Evolutionary conservation across 495 filamentous ascomycete species (phyloP), one percentile per base, ranked within the genome.

Genomic region (Penicillium ochrochloron): DNA sequence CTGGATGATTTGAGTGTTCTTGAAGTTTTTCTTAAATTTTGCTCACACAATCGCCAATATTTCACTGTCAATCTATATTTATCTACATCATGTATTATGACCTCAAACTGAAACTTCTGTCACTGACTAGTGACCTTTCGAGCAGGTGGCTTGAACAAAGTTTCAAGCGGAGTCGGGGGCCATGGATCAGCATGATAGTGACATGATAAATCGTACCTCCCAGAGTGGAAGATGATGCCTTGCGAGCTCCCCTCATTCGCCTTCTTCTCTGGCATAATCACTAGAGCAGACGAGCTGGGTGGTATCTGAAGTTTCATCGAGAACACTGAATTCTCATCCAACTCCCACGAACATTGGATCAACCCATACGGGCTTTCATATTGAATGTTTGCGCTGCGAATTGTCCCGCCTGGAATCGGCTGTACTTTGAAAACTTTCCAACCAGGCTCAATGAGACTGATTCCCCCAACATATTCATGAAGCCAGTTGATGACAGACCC

Each of bases 401-500:
- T 42, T 3, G 60, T 53, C 25, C 50, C 60, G 7, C 44, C 60
- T n/a, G 60, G 52, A 35, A 55, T 29, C 33, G 63, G 63, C 57
- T 35, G 29, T 2, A 65, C 50, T 31, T 52, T 60, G 42, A 65
- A 61, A 0, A 41, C 23, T 21, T 44, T 56, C 63, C 63, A 65
- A 1, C 63, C 63, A 14, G 52, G 52, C 25, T 60, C 59, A 0
- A 71, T 31, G 0, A 71, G 59, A 21, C 68, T 64, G 9, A 77
- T 23, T 1, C 75, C 75, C 1, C 63, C 75, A 5, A 77, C 67
- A 15, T 52, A 68, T 27, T 64, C 44, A 56, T 77, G 75, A 6
- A 77, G 67, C 73, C 73, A 77, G 33, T 73, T 70, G 29, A 65
- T 57, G 5, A 84, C 75, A 3, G 76, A 74, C 3, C 82, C 82